Evolutionary conservation across 1,139 yeast species (phyloP), one percentile per base, ranked within the genome.

Genomic region (Candida labiduridarum): DNA sequence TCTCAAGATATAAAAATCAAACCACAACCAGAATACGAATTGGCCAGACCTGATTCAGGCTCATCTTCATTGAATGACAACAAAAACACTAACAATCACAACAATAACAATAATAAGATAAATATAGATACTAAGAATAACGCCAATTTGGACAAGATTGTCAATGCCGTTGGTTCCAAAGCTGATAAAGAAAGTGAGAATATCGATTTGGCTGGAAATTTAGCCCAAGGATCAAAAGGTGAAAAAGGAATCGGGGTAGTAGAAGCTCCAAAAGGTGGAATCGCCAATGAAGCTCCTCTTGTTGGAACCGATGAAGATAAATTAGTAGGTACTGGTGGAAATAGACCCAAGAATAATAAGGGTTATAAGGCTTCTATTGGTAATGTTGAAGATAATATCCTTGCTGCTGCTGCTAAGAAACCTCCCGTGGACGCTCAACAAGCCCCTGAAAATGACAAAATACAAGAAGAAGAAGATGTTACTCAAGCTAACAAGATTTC

Each of bases 251-350:
- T 64, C 38, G 80, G 79, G 3, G 72, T 76, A 2, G 66, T 61
- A 11, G 80, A 76, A 54, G 81, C 81, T 3, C 80, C 81, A n/a
- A 76, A 73, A 57, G 81, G 81, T 3, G 81, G 81, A 1, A 66
- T 75, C 47, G 81, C 80, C 38, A 76, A 76, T 58, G 81, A 76
- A 55, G 80, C 74, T 0, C 74, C 77, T 11, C 54, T 74, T 1
- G 80, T 76, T 1, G 80, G 80, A 6, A 72, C 66, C 50, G 75
- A 75, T 57, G 77, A 71, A 51, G 78, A 69, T 30, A 56, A 61
- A 46, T 62, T 72, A 19, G 63, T 72, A 12, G 65, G 65, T 10
- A 47, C 53, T 6, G 58, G 56, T 22, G 48, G 52, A 31, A 51
- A 54, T 10, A 45, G 44, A 42, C 25, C 47, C 45, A 46, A 51